Evolutionary conservation across 352 stramenopile species (phyloP).

Genomic region (Plasmopara viticola): DNA sequence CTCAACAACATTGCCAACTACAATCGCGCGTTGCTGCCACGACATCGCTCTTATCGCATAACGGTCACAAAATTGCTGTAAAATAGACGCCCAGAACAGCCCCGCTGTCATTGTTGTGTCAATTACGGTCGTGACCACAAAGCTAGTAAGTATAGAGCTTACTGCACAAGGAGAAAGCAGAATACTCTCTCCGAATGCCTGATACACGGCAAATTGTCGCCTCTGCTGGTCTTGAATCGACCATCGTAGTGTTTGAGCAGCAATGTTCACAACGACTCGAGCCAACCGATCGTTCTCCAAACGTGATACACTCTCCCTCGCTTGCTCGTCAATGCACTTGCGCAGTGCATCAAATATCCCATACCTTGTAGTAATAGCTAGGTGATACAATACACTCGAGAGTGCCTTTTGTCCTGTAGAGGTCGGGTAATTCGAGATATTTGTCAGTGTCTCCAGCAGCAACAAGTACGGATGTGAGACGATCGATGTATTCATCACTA

Average conservation of each 20-base stretch:
- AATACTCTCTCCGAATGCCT: constrained; percentile 26
- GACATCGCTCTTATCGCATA: constrained; percentile 5
- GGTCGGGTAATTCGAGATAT: constrained; percentile 21
- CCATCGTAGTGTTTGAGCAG: constrained; percentile 16
- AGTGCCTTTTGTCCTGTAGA: constrained; percentile 14
- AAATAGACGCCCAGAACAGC: constrained; percentile 11
- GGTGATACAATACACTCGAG: constrained; percentile 20
- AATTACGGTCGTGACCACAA: constrained; percentile 9
- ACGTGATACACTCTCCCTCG: constrained; percentile 4
- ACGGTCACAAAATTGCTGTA: constrained; percentile 2
- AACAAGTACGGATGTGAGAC: constrained; percentile 41
- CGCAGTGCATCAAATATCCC: constrained; percentile 32
- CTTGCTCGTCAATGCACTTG: constrained; percentile 22
- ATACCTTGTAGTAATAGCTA: constrained; percentile 20
- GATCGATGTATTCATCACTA: constrained; percentile 2
- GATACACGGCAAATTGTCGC: constrained; percentile 5
- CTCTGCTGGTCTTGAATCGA: constrained; percentile 6
- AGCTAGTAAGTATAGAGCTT: constrained; percentile 17
- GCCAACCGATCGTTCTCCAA: constrained; percentile 22
- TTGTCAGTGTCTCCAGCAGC: constrained; percentile 42
- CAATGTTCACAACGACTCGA: constrained; percentile 23
- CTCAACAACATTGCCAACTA: constrained; percentile 34
- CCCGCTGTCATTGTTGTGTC: constrained; percentile 1
- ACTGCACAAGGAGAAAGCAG: constrained; percentile 22
- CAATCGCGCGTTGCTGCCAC: constrained; percentile 29